Percentiles rank a stretch among this genome's conserved stretches.
These are phyloP conservation scores for Camelina hispida DNA, from an alignment of 345 rosid species.

Conservation along the genomic window DNA sequence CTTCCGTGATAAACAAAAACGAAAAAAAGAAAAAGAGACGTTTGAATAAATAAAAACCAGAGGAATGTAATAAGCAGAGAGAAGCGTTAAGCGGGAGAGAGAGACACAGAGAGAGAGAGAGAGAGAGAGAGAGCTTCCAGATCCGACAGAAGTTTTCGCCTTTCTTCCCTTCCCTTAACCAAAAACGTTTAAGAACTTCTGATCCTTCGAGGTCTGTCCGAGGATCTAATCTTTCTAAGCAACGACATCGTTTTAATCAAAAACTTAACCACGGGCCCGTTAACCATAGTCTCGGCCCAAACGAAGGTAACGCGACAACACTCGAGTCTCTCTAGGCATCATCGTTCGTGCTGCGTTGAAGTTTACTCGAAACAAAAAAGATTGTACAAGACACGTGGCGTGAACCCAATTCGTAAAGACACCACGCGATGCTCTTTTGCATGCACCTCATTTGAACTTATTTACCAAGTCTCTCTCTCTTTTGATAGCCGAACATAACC, in stretches of 20 bases:
- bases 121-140: slow-evolving; percentile 43
- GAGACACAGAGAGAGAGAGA: slow-evolving; percentile 1
- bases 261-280: neutral
- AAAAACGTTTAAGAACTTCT: slow-evolving; percentile 26
- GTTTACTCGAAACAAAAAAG: neutral
- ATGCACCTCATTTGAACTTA: too few species aligned
- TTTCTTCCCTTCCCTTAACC: slow-evolving; percentile 7
- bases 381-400: too few species aligned
- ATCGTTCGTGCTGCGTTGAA: neutral
- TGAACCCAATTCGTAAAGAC: too few species aligned
- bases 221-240: neutral
- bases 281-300: slow-evolving; percentile 11
- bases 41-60: slow-evolving; percentile 11
- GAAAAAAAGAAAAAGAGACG: slow-evolving; percentile 4
- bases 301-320: neutral
- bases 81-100: slow-evolving; percentile 41
- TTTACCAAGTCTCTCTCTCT: too few species aligned
- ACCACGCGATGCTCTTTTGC: too few species aligned
- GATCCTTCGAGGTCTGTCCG: slow-evolving; percentile 43
- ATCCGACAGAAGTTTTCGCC: slow-evolving; percentile 47
- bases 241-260: neutral
- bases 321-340: neutral
- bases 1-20: slow-evolving; percentile 22
- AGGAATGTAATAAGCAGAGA: slow-evolving; percentile 31
- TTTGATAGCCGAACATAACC: too few species aligned